A percentile compares a stretch with the other conserved stretches of the same genome.
Evolutionary conservation across 305 asterid genomes (phyloP).

Genomic region (Fraxinus baroniana): DNA sequence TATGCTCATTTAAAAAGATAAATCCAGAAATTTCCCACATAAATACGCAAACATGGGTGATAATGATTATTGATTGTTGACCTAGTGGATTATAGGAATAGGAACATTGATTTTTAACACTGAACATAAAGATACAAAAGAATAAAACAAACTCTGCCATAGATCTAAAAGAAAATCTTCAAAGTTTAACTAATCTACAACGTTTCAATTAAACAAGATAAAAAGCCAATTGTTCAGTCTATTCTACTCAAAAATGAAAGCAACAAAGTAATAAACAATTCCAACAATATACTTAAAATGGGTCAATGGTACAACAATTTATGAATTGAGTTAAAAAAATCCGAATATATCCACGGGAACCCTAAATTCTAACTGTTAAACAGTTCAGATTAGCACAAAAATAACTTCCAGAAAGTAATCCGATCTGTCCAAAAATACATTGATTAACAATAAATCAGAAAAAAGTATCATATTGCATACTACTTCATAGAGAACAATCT

Average conservation of each 20-base stretch:
- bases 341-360: neutral
- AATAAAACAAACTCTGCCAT: neutral
- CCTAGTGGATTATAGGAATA: neutral
- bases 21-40: neutral
- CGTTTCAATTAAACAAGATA: neutral
- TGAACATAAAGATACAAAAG: neutral
- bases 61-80: neutral
- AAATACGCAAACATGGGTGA: neutral
- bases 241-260: conserved; percentile 7
- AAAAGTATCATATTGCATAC: conserved; percentile 5
- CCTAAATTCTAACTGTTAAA: neutral
- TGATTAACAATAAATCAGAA: neutral
- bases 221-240: neutral
- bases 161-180: conserved; percentile 14
- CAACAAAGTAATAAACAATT: neutral
- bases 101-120: neutral
- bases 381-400: neutral
- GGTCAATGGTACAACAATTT: neutral
- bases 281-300: neutral
- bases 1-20: neutral
- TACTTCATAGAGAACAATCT: neutral
- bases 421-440: conserved; percentile 18
- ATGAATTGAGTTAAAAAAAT: neutral
- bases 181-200: neutral
- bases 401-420: conserved; percentile 6